Evolutionary conservation across 2,329 filamentous ascomycete genomes (phyloP), one percentile per base, ranked within the genome.

Genomic region (Diplodia mutila): DNA sequence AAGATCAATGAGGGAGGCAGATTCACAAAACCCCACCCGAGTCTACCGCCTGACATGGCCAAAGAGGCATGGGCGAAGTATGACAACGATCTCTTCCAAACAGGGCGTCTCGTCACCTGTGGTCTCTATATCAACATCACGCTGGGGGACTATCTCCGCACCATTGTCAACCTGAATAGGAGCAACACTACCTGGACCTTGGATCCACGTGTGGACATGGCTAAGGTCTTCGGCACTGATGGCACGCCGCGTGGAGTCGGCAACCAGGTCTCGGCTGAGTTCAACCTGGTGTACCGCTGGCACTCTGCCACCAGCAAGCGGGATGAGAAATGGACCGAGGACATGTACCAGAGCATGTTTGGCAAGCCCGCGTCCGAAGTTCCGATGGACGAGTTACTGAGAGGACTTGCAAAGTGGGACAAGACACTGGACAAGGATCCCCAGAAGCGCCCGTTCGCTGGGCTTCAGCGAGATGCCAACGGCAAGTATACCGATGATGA

Each of bases 261-360:
- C 65, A 96, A 94, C 73, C 88, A 90, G 70, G 91, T 94, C 11
- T 94, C 91, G 0, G 91, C 90, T 4, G 92, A 96, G 79, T 96
- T 96, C 83, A 95, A 94, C 75, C 84, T 96, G 11, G 89, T 91
- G 72, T 96, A 96, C 77, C 86, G 92, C 70, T 95, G 92, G 91
- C 92, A 95, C 81, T 92, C 91, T 7, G 89, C 90, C 71, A 91
- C 94, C 72, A 85, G 84, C 65, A 85, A 87, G 67, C 88, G 86
- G 71, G 92, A 96, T 72, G 92, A 94, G 73, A 83, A 87, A 70
- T 96, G 91, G 91, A 89, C 91, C 61, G 86, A 91, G 71, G 81
- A 89, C 9, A 66, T 74, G 57, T 69, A 69, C 29, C 65, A 68
- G 29, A 27, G 69, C n/a, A 71, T 72, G 67, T 72, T 73, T 65